Conservation (phyloP, 352 stramenopile genomes). For the Lagenidium giganteum region DNA sequence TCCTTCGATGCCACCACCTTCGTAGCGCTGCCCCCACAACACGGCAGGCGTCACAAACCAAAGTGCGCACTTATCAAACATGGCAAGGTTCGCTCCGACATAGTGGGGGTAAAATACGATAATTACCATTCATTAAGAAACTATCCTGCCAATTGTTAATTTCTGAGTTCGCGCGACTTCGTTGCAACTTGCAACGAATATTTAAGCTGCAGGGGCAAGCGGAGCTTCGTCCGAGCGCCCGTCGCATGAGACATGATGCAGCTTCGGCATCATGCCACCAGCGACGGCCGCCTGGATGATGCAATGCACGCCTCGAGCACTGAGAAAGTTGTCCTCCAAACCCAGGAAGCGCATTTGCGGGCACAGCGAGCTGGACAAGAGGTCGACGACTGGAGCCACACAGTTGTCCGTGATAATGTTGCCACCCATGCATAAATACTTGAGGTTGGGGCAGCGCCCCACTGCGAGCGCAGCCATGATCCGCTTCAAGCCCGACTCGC, state of each 20-base stretch:
- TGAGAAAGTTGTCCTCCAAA: constrained; percentile 82
- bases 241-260: constrained; percentile 70
- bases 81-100: too few species aligned
- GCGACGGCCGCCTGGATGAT: constrained; percentile 73
- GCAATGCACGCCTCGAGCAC: constrained; percentile 56
- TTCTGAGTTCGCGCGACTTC: too few species aligned
- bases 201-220: constrained; percentile 15
- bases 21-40: too few species aligned
- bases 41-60: too few species aligned
- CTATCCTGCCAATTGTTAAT: too few species aligned
- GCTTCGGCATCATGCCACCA: constrained; percentile 79
- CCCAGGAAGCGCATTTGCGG: constrained; percentile 77
- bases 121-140: too few species aligned
- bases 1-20: too few species aligned
- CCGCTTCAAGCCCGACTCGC: constrained; percentile 65
- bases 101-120: too few species aligned
- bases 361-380: constrained; percentile 54
- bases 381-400: constrained; percentile 56
- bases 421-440: constrained; percentile 81
- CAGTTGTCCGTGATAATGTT: constrained; percentile 85
- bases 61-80: too few species aligned
- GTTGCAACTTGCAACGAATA: too few species aligned
- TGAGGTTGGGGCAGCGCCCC: constrained; percentile 50
- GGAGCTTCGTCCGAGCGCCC: constrained; percentile 16
- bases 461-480: constrained; percentile 57